Evolutionary conservation across 768 basidiomycete species (phyloP).

Genomic region (Asterophora parasitica): DNA sequence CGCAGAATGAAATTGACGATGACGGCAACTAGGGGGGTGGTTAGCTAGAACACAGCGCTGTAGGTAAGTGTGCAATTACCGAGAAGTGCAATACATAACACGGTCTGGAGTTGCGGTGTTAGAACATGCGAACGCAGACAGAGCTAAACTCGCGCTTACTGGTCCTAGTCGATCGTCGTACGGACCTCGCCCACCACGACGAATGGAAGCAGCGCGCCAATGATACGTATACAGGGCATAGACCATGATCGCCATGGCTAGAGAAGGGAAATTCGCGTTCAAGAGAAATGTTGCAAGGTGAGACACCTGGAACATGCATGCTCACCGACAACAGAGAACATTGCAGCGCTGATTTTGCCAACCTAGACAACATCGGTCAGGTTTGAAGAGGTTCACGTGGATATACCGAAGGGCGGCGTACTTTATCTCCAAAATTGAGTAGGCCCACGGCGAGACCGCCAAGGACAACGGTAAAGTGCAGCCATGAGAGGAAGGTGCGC

Average conservation of each 20-base stretch:
- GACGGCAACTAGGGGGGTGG: constrained; percentile 60
- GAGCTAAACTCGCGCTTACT: no score
- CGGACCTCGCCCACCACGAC: constrained; percentile 85
- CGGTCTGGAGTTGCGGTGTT: constrained; percentile 44
- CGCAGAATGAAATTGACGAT: constrained; percentile 82
- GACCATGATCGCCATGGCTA: constrained; percentile 95
- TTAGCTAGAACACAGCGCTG: neutral
- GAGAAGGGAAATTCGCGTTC: neutral
- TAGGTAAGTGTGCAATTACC: constrained; percentile 37
- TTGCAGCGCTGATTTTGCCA: constrained; percentile 91
- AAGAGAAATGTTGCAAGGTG: constrained; percentile 9
- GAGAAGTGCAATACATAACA: constrained; percentile 78
- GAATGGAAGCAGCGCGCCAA: constrained; percentile 92
- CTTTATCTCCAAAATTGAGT: constrained; percentile 97
- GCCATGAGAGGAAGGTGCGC: constrained; percentile 96
- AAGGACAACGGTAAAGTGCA: constrained; percentile 96
- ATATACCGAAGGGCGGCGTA: constrained; percentile 25
- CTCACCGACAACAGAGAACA: constrained; percentile 91
- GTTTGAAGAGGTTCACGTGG: neutral
- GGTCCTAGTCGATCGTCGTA: constrained; percentile 97
- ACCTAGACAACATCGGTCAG: constrained; percentile 43
- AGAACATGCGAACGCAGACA: neutral
- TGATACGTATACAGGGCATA: constrained; percentile 96
- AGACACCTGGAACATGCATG: constrained; percentile 5
- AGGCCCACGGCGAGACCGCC: constrained; percentile 94